Evolutionary conservation across 768 basidiomycete species (phyloP).

Genomic region (Pholiota conissans): DNA sequence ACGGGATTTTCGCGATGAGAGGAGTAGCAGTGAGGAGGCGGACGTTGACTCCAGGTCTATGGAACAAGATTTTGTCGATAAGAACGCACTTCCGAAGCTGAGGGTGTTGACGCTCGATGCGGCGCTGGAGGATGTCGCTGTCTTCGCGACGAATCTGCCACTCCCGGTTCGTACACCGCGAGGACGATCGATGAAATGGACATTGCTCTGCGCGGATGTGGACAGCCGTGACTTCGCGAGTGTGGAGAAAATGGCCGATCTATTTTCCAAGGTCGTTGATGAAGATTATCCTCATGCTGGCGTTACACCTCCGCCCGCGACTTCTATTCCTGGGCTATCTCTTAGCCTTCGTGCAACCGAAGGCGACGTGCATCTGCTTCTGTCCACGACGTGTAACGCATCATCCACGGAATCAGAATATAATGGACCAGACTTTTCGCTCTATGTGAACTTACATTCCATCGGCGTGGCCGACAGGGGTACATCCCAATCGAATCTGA

Average conservation of each 20-base stretch:
- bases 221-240: not conserved
- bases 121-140: not conserved
- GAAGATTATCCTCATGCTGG: not conserved
- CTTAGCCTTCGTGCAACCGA: not conserved
- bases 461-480: not conserved
- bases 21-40: too few relatives aligned
- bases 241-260: not conserved
- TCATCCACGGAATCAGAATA: too few relatives aligned
- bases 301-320: not conserved
- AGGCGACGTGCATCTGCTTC: not conserved
- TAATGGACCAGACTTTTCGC: not conserved
- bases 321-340: not conserved
- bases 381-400: not conserved
- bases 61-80: not conserved
- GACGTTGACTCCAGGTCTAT: not conserved
- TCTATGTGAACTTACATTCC: not conserved
- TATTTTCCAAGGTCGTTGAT: not conserved
- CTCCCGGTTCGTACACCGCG: not conserved
- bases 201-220: not conserved
- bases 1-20: not conserved
- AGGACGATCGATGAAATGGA: not conserved
- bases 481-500: not conserved
- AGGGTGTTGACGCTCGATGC: conserved; percentile 2
- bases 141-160: not conserved
- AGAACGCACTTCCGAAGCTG: not conserved